Evolutionary conservation across 2,329 filamentous ascomycete genomes (phyloP).

Genomic region (Fusarium gaditjirri): DNA sequence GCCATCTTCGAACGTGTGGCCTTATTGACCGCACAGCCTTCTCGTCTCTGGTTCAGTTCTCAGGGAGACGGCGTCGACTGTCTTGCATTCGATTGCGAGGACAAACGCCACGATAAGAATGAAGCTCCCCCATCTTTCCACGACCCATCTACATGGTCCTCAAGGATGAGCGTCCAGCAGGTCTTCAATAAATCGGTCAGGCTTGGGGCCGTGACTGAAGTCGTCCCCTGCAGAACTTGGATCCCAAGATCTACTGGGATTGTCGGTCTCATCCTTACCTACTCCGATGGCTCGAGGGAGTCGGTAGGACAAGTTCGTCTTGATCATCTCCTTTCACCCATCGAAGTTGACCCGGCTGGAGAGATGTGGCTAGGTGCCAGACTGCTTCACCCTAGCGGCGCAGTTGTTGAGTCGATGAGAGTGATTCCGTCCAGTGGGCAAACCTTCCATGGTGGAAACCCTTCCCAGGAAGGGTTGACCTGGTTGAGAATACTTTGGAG

Average conservation of each 20-base stretch:
- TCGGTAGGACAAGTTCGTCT: constrained; percentile 16
- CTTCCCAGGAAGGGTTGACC: neutral
- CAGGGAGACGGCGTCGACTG: neutral
- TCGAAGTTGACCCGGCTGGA: neutral
- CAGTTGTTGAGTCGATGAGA: constrained; percentile 1
- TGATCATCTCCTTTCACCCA: constrained; percentile 1
- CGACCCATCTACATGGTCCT: neutral
- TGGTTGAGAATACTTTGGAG: constrained; percentile 1
- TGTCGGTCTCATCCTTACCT: constrained; percentile 10
- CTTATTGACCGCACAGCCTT: neutral
- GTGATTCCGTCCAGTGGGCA: constrained; percentile 1
- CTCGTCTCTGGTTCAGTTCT: constrained; percentile 10
- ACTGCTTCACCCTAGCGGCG: neutral
- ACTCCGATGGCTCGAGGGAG: constrained; percentile 14
- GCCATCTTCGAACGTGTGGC: constrained; percentile 3
- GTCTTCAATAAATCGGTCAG: neutral
- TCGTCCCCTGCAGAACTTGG: constrained; percentile 3
- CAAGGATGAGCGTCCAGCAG: neutral
- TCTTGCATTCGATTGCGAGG: constrained; percentile 11
- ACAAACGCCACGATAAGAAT: neutral
- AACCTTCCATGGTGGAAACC: neutral
- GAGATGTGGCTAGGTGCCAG: constrained; percentile 14
- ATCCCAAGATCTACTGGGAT: constrained; percentile 5
- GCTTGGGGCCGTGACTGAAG: neutral
- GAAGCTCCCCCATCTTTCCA: neutral